Evolutionary conservation across 768 basidiomycete species (phyloP).

Genomic region (Trametes gibbosa): DNA sequence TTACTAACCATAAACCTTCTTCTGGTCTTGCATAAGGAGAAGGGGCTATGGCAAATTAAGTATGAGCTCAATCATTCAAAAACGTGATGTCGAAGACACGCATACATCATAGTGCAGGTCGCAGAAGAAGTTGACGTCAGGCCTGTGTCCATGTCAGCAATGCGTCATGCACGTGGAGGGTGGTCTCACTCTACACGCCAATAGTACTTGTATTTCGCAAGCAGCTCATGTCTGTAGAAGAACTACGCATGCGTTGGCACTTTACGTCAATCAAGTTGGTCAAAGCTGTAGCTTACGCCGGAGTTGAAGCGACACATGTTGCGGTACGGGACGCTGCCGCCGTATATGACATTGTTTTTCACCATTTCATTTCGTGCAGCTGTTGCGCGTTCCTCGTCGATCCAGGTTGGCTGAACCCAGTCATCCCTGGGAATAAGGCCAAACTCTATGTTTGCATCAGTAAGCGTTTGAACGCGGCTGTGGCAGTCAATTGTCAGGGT

Average conservation of each 20-base stretch:
- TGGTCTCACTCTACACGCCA: conserved; percentile 51
- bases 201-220: conserved; percentile 39
- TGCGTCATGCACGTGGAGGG: too few species aligned
- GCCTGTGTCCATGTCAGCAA: conserved; percentile 30
- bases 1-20: conserved; percentile 49
- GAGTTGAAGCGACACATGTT: conserved; percentile 98
- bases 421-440: conserved; percentile 75
- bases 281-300: conserved; percentile 50
- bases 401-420: conserved; percentile 79
- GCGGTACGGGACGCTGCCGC: conserved; percentile 74
- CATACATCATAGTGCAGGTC: conserved; percentile 48
- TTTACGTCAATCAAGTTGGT: not conserved
- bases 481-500: conserved; percentile 13
- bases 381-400: conserved; percentile 54
- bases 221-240: conserved; percentile 53
- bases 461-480: conserved; percentile 57
- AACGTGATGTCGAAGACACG: not conserved
- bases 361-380: conserved; percentile 52
- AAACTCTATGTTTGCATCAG: conserved; percentile 63
- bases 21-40: conserved; percentile 53
- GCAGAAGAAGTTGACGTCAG: conserved; percentile 57
- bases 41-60: conserved; percentile 38
- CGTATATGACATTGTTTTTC: conserved; percentile 56
- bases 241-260: conserved; percentile 31
- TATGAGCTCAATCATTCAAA: not conserved